Base-by-base conservation (phyloP, 2,329 filamentous ascomycete species). In the Cordyceps farinosa region DNA sequence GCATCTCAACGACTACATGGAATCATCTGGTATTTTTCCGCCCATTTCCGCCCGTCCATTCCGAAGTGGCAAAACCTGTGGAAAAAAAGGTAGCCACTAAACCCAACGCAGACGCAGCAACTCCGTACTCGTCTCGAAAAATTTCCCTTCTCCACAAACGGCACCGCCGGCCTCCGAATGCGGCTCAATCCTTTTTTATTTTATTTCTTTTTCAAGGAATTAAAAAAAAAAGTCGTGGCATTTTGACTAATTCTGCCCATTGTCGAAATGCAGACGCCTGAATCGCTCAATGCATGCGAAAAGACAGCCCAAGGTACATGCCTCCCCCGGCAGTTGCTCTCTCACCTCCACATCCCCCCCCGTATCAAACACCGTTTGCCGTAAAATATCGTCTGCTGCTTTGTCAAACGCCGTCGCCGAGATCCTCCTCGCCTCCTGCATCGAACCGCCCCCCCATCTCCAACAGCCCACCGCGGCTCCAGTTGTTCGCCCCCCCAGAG, bases 151-250 rank as follows among this genome's bases (percentile, higher is more conserved):
- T 59, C 55, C 55, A 59, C 55, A 58, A 44, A 59, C 55, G 55
- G 55, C 34, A 13, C 34, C 55, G 44, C 45, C 55, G 55, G 44
- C 44, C 55, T 48, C 55, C 55, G 55, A 59, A 59, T 59, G 55
- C 55, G 45, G 55, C 45, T 36, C 22, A 10, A 1, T 10, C 34
- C 34, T 45, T 13, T 22, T 22, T 22, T 22, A 22, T 22, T 22
- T 22, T 22, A 22, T 22, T 22, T 22, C 22, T 22, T 22, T 22
- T 22, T 22, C 22, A 22, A 36, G 5, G 29, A n/a, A 34, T 7
- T 2, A 17, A 17, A 15, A 8, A 36, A n/a, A 42, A 17, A 32
- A 29, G 30, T 42, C 15, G 5, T 40, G 38, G 38, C 38, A 15
- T 40, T 15, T 40, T 13, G 38, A 40, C 10, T 40, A 40, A 15